A percentile compares a stretch with the other conserved stretches of the same genome.
phyloP scores from a whole-genome alignment of 106 monocot species.

The Dendrobium nobile region DNA sequence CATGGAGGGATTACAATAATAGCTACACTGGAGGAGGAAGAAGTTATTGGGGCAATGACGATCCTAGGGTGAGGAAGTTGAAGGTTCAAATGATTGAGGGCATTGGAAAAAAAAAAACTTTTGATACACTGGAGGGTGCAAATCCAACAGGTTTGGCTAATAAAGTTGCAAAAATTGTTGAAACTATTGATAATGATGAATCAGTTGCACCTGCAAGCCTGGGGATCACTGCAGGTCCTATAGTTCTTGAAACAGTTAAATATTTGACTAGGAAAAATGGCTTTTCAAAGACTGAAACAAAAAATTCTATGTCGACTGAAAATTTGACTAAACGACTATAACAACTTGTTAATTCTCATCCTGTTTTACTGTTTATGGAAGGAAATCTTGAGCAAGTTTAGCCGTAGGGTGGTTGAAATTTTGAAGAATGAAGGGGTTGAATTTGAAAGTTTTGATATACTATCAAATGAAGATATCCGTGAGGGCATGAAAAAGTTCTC shows the following conservation, averaged over 20 bases:
- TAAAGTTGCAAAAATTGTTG: constrained; percentile 36
- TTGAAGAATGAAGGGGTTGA: no score
- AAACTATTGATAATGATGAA: constrained; percentile 32
- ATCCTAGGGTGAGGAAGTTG: no score
- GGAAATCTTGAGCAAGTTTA: no score
- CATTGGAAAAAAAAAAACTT: no score
- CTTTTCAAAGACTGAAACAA: constrained; percentile 6
- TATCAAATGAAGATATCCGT: constrained; percentile 69
- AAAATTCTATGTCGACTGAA: constrained; percentile 16
- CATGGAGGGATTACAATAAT: no score
- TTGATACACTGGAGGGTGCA: no score
- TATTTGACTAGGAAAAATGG: constrained; percentile 45
- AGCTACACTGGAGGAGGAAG: no score
- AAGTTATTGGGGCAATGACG: no score
- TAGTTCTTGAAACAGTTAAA: constrained; percentile 63
- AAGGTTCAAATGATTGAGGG: no score
- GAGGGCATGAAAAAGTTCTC: constrained; percentile 81
- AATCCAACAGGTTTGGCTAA: no score
- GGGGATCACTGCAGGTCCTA: constrained; percentile 69
- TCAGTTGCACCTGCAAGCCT: constrained; percentile 86
- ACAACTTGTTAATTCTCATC: constrained; percentile 19
- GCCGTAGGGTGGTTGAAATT: no score
- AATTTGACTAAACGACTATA: constrained; percentile 38
- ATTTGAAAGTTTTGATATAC: constrained; percentile 81
- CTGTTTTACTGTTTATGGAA: no score